Evolutionary conservation across 2,329 filamentous ascomycete genomes (phyloP), one percentile per base, ranked within the genome.

Genomic region (Penicillium crustosum): DNA sequence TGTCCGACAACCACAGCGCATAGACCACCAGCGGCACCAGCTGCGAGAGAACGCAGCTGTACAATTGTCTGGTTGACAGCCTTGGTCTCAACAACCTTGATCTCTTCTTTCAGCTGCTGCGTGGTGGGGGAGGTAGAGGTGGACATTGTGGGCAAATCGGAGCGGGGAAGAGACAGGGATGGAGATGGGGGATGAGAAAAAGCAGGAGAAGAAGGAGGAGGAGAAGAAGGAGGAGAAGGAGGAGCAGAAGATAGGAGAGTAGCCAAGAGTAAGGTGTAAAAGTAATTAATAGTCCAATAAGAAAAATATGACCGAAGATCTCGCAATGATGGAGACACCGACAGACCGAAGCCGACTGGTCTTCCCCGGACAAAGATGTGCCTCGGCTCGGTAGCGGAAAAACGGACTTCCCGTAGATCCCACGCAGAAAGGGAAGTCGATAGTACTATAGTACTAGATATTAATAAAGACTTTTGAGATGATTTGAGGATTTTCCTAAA

Each of bases 1-100:
- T 99, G 94, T 57, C 94, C 90, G 59, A 97, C 93, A 42, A 99
- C 75, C 55, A 99, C 94, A 57, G 94, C 93, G 79, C 91, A 97
- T 48, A 99, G 77, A 68, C 94, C 94, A 67, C 94, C 94, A 59
- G 96, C 95, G 61, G 92, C 94, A 68, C 94, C 94, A 8, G 93
- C 93, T 9, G 83, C 88, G 51, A 99, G 84, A 42, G 93, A 94
- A 59, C 93, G 89, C 62, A 96, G 76, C 74, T 85, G 86, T 54
- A 86, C 83, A 47, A 88, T 70, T 2, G 83, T 83, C 65, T 75
- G 72, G 54, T 74, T 74, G 52, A 74, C 66, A 3, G 71, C 51
- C 65, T 73, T 73, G 42, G 62, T 21, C 52, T 70, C 71, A 4
- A 64, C 48, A 44, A 47, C 61, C 57, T 72, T 66, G 49, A 73